These are phyloP conservation scores for Calvatia gigantea DNA, from an alignment of 768 basidiomycete genomes.

Conservation along the genomic window DNA sequence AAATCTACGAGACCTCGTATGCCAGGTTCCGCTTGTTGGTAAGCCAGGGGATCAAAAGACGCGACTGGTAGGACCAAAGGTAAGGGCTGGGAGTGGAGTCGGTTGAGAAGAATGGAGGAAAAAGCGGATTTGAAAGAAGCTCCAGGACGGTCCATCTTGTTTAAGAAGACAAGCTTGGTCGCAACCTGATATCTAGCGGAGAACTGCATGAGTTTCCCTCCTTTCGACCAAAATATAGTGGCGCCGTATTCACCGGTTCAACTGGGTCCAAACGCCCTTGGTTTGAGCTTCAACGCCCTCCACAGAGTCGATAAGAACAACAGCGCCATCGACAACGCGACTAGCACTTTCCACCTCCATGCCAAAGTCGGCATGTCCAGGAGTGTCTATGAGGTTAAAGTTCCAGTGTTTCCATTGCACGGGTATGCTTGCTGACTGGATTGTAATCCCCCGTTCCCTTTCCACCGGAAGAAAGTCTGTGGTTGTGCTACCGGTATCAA, in stretches of 20 bases:
- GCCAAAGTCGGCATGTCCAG: conserved; percentile 93
- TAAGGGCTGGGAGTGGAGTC: conserved; percentile 73
- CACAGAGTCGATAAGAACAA: conserved; percentile 85
- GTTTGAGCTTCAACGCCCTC: conserved; percentile 93
- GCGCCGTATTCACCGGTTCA: conserved; percentile 64
- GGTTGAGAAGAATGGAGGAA: conserved; percentile 68
- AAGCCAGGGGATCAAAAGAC: conserved; percentile 66
- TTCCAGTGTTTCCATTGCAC: conserved; percentile 83
- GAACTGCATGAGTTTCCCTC: background rate
- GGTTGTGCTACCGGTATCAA: conserved; percentile 87
- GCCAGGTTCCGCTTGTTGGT: conserved; percentile 73
- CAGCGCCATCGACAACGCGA: conserved; percentile 84
- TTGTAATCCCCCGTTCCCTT: conserved; percentile 87
- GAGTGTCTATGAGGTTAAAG: conserved; percentile 87
- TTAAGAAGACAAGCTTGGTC: conserved; percentile 77
- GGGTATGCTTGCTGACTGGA: conserved; percentile 89
- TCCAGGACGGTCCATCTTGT: conserved; percentile 86
- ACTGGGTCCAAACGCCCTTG: conserved; percentile 82
- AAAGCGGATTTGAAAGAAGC: conserved; percentile 74
- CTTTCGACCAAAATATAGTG: conserved; percentile 18
- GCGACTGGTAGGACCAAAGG: conserved; percentile 71
- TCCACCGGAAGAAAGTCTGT: conserved; percentile 90
- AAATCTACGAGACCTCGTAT: conserved; percentile 83
- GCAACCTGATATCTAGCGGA: conserved; percentile 67
- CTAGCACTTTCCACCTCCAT: conserved; percentile 96